Evolutionary conservation across 805 yeast species (phyloP).

Genomic region (Candida takata): DNA sequence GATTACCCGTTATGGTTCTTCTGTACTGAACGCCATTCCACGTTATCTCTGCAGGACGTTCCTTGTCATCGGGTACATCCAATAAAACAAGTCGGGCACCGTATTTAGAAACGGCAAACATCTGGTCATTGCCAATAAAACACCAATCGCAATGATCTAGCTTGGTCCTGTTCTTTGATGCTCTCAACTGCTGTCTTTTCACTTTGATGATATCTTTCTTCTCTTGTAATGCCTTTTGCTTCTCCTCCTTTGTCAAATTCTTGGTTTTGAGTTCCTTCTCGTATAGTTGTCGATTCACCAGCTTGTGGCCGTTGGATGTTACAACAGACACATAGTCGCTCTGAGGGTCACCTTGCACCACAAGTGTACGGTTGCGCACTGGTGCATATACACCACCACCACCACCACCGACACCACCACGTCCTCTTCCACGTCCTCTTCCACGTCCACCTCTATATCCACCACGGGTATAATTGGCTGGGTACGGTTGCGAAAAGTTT

Average conservation of each 20-base stretch:
- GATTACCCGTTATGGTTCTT: conserved; percentile 24
- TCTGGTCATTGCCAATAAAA: conserved; percentile 31
- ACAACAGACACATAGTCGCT: conserved; percentile 26
- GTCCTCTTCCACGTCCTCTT: no score
- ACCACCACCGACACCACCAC: conserved; percentile 7
- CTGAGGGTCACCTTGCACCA: conserved; percentile 19
- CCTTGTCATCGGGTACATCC: conserved; percentile 12
- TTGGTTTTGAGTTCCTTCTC: conserved; percentile 25
- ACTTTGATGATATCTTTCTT: conserved; percentile 10
- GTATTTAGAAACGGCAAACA: conserved; percentile 35
- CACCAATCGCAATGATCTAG: conserved; percentile 41
- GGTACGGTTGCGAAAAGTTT: conserved; percentile 7
- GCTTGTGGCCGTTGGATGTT: conserved; percentile 31
- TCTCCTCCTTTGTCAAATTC: conserved; percentile 19
- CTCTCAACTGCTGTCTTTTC: conserved; percentile 18
- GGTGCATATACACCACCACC: conserved; percentile 15
- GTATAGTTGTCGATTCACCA: conserved; percentile 32
- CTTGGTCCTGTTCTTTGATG: conserved; percentile 27
- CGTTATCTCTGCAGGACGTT: conserved; percentile 4
- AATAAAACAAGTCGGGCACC: conserved; percentile 38
- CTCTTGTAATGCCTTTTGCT: conserved; percentile 17
- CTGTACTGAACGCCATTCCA: conserved; percentile 30
- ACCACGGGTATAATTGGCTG: neutral
- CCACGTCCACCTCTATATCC: no score
- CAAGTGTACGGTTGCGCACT: conserved; percentile 27